Evolutionary conservation across 192 early-diverging fungal species (phyloP), one percentile per base, ranked within the genome.

Genomic region (Podila epicladia): DNA sequence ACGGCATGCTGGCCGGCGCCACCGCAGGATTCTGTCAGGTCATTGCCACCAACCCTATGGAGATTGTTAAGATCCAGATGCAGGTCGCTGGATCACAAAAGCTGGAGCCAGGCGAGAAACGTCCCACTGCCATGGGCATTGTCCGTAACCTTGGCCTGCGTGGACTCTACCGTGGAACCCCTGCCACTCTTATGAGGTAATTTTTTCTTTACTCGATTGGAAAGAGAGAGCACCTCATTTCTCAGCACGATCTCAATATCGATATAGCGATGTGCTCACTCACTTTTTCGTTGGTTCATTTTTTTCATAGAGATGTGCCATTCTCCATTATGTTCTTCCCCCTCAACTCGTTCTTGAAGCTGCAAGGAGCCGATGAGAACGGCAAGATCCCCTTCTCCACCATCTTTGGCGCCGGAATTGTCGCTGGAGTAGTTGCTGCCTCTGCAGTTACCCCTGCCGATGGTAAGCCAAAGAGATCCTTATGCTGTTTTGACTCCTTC

Each of bases 1-100:
- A 84, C 55, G 88, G 88, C 3, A 87, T 89, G 83, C 28, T 87
- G 15, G 49, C 88, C 0, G 88, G 88, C 35, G 88, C 86, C 12
- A 86, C 83, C 0, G 88, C 88, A 11, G 88, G 88, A 4, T 45
- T 85, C 35, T 89, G 85, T 64, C 88, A 89, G 68, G 88, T 89
- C 59, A 85, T 89, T 58, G 88, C 83, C 5, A 89, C 88, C 24
- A 86, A 86, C 69, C 88, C 88, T n/a, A 89, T 89, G 88, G 88
- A 89, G 70, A 85, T 85, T 55, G 84, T 84, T 65, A 89, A 89
- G 72, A 89, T 89, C 69, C 80, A 85, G 50, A 84, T 89, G 83
- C 87, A 89, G 58, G 60, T 86, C 7, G 84, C 85, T 3, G 76
- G 76, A 26, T 5, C 64, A 24, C 78, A 67, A 65, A 72, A 75